Base-by-base conservation (phyloP, 345 rosid species). In the Euphorbia pulcherrima region DNA sequence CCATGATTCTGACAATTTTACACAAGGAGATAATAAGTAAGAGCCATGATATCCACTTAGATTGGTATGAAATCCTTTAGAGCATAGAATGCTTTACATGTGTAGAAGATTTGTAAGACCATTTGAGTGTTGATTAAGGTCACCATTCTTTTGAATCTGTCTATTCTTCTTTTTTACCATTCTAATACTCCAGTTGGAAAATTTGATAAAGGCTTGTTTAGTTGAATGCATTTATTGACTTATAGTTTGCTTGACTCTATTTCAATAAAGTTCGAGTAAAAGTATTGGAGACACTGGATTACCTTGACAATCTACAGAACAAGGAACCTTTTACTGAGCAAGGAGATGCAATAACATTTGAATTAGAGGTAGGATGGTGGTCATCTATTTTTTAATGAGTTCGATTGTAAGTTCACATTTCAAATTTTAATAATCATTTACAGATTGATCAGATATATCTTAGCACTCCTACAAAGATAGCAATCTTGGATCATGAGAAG, bases 291-390 rank as follows among this genome's bases (percentile, higher is more conserved):
- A 91, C 97, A 8, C 79, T 84, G 67, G 97, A 94, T 84, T 94
- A 94, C 69, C 90, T 91, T 30, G 99, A 94, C 84, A 94, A 87
- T 83, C 77, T 94, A 62, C 85, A 88, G 76, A 84, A 83, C 60
- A 89, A 83, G 82, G 86, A 89, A 72, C 90, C 92, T 8, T 88
- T 80, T 78, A 94, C 97, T 4, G 97, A 94, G 69, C 97, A 89
- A 74, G 99, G 95, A 44, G 97, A 91, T 78, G 99, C 97, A 6
- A 83, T 94, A 76, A 89, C 97, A 56, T 94, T 91, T 70, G 99
- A 94, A 78, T 82, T 89, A 47, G 95, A 91, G 78, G 98, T 90
- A 35, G 26, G 69, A 18, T 56, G 4, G 30, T n/a, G 28, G 10
- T 39, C 62, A 48, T 37, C 11, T 6, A n/a, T 24, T 2, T 62